Percentiles rank a stretch among this genome's conserved stretches.
Evolutionary conservation across 2,329 filamentous ascomycete species (phyloP).

Genomic region (Nothophoma quercina): DNA sequence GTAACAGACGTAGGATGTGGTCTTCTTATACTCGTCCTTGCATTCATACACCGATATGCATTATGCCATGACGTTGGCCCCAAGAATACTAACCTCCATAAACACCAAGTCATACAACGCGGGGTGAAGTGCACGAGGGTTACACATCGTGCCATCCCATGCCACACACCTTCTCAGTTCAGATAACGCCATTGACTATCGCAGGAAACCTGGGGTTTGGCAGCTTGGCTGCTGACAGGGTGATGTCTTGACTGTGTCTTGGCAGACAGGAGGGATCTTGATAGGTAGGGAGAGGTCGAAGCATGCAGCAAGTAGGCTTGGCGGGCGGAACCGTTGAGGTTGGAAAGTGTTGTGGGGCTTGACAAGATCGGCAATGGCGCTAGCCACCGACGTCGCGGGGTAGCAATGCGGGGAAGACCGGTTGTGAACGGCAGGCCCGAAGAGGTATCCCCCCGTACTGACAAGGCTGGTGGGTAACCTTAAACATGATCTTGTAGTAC

Average conservation of each 20-base stretch:
- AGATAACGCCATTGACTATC: constrained; percentile 19
- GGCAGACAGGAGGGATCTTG: constrained; percentile 6
- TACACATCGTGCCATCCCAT: constrained; percentile 22
- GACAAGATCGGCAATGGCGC: constrained; percentile 11
- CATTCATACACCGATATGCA: background rate
- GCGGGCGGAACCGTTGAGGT: constrained; percentile 11
- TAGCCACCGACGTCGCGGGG: constrained; percentile 17
- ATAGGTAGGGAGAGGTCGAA: constrained; percentile 22
- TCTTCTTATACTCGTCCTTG: constrained; percentile 6
- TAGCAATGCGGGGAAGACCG: constrained; percentile 18
- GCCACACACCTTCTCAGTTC: constrained; percentile 23
- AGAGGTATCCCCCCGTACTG: background rate
- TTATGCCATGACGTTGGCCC: constrained; percentile 6
- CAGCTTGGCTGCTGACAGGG: constrained; percentile 29
- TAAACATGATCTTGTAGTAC: background rate
- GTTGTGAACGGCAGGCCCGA: constrained; percentile 2
- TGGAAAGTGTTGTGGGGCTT: background rate
- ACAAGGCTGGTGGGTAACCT: background rate
- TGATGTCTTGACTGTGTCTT: constrained; percentile 30
- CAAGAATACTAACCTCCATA: constrained; percentile 17
- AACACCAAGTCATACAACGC: constrained; percentile 23
- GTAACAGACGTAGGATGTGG: background rate
- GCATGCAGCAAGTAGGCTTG: constrained; percentile 11
- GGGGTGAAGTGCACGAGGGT: constrained; percentile 20
- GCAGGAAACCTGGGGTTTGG: constrained; percentile 27